Base-by-base conservation (phyloP, 1,284 basidiomycete species). In the Neonothopanus nambi region DNA sequence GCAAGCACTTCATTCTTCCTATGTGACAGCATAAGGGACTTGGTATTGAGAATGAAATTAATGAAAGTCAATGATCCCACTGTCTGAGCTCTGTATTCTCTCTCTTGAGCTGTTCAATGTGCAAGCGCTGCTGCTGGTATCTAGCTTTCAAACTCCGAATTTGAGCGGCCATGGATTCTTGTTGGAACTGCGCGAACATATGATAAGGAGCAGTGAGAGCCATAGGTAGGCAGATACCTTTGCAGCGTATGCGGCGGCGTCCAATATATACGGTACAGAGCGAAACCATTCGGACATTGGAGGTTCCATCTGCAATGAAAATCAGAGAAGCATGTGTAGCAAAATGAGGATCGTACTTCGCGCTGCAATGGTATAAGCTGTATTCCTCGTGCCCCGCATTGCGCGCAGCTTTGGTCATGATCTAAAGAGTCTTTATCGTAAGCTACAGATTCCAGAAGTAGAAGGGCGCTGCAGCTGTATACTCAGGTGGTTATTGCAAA, bases 401-500 rank as follows among this genome's bases (percentile, higher is more conserved):
- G 76, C 13, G 78, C 65, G 64, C 89, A 92, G 52, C 79, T 87
- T 64, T 91, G 57, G 12, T 12, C 6, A 5, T 20, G 13, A n/a
- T 30, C 23, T 4, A 35, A n/a, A 15, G 30, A 46, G 24, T 12
- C 17, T 11, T 18, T 5, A 36, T 12, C 9, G 21, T 13, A n/a
- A 36, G 12, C 5, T 37, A 43, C 8, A 15, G 1, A 28, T 28
- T 5, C 26, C 5, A 5, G 5, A 11, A 11, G 11, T 28, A 28
- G 5, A 28, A 11, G 11, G 11, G 26, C 5, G 26, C 11, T 30
- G 40, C 12, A 5, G 26, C 12, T 21, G 74, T 85, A 63, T 64
- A 91, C 89, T 88, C 62, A 92, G 80, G 69, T 92, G 90, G 41
- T 80, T 77, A 63, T 92, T 91, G 74, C 89, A 92, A 24, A 92